Conservation (phyloP, 2,329 filamentous ascomycete genomes). For the Aaosphaeria arxii region DNA sequence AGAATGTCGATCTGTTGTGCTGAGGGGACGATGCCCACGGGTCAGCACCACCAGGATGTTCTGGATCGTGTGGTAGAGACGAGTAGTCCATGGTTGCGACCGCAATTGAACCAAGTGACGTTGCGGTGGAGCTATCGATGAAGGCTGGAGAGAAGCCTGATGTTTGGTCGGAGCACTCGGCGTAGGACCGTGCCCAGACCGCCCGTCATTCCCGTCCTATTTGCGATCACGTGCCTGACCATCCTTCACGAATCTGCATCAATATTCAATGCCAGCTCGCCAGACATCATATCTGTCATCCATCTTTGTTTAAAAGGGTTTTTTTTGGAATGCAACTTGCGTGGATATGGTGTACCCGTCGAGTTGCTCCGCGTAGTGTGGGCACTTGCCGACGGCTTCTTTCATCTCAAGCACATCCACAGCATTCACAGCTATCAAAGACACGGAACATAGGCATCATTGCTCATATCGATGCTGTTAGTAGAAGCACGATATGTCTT, state of each 20-base stretch:
- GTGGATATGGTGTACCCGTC: conserved; percentile 34
- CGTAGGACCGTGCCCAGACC: too few relatives aligned
- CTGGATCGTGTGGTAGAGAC: conserved; percentile 53
- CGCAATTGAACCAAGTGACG: conserved; percentile 18
- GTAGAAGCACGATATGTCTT: conserved; percentile 15
- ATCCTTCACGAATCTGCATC: too few relatives aligned
- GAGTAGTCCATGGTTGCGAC: conserved; percentile 63
- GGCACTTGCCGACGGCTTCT: conserved; percentile 25
- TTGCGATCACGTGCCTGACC: too few relatives aligned
- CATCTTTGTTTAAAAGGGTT: background rate
- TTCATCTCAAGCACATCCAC: conserved; percentile 19
- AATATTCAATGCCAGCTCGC: too few relatives aligned
- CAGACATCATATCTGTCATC: too few relatives aligned
- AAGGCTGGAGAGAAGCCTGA: background rate
- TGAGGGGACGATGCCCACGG: conserved; percentile 64
- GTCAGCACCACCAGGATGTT: conserved; percentile 55
- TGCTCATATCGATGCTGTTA: conserved; percentile 89
- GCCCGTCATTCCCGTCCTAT: too few relatives aligned
- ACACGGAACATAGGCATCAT: conserved; percentile 98
- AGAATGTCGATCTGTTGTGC: conserved; percentile 48
- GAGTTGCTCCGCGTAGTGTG: conserved; percentile 30
- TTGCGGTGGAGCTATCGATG: conserved; percentile 14
- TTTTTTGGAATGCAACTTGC: conserved; percentile 30
- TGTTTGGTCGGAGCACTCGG: background rate
- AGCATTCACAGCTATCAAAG: conserved; percentile 47